Evolutionary conservation across 345 rosid genomes (phyloP).

Genomic region (Ailanthus altissimus): DNA sequence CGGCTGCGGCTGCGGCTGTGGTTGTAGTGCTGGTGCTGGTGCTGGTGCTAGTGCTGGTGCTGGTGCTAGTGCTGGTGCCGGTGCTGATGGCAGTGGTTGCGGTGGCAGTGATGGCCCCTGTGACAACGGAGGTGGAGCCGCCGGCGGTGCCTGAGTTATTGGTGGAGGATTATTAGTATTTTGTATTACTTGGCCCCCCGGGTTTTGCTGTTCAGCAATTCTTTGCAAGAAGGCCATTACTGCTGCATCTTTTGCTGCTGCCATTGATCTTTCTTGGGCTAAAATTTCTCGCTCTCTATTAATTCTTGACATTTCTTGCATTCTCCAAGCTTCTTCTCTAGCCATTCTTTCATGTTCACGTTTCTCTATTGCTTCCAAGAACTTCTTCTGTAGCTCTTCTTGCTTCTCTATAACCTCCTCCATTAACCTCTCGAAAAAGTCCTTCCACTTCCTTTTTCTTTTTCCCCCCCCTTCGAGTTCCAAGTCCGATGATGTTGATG

Average conservation of each 20-base stretch:
- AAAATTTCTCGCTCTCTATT: slow-evolving; percentile 42
- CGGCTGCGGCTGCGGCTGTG: not conserved
- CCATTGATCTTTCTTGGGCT: slow-evolving; percentile 43
- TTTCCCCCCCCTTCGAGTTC: slow-evolving; percentile 42
- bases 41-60: slow-evolving; percentile 3
- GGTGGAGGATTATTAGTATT: not conserved
- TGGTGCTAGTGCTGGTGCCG: not conserved
- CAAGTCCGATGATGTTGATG: slow-evolving; percentile 64
- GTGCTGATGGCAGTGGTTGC: not conserved
- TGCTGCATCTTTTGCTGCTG: slow-evolving; percentile 44
- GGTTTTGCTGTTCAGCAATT: slow-evolving; percentile 34
- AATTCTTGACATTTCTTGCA: slow-evolving; percentile 51
- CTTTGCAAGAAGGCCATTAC: slow-evolving; percentile 45
- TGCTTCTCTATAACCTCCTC: slow-evolving; percentile 43
- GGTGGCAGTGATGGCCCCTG: slow-evolving; percentile 15
- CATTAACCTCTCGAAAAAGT: slow-evolving; percentile 42
- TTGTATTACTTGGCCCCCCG: not conserved
- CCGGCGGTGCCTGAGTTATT: slow-evolving; percentile 10
- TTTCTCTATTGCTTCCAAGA: slow-evolving; percentile 46
- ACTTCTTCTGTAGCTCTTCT: slow-evolving; percentile 48
- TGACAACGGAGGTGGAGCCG: slow-evolving; percentile 5
- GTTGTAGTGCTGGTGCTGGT: not conserved
- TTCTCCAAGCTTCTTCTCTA: slow-evolving; percentile 52
- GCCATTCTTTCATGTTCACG: slow-evolving; percentile 40
- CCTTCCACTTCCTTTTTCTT: slow-evolving; percentile 61